Percentiles rank a stretch among this genome's conserved stretches.
Evolutionary conservation across 805 yeast genomes (phyloP).

Genomic region (Yamadazyma kitorensis): DNA sequence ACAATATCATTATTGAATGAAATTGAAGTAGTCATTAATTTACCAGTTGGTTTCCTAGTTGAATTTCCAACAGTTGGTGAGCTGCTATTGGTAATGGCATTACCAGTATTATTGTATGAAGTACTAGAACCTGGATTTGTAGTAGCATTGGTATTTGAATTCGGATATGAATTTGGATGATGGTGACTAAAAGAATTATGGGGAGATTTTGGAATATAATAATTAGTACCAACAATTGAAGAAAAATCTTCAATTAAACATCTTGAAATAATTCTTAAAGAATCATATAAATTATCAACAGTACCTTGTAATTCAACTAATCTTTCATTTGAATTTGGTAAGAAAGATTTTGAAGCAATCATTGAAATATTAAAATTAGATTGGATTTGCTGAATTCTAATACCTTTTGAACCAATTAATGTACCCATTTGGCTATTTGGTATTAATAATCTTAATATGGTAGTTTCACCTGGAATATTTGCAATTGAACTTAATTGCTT

Average conservation of each 20-base stretch:
- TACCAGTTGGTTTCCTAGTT: slow-evolving; percentile 1
- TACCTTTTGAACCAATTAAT: slow-evolving; percentile 81
- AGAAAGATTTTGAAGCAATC: slow-evolving; percentile 82
- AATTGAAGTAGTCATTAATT: slow-evolving; percentile 35
- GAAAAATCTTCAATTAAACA: slow-evolving; percentile 75
- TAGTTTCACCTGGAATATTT: slow-evolving; percentile 48
- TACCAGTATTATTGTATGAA: not conserved
- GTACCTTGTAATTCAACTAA: slow-evolving; percentile 84
- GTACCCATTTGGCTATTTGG: slow-evolving; percentile 89
- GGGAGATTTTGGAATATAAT: slow-evolving; percentile 52
- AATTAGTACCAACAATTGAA: slow-evolving; percentile 59
- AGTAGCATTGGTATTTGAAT: not conserved
- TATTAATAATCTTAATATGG: slow-evolving; percentile 63
- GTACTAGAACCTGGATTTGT: not conserved
- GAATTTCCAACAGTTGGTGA: too few relatives aligned
- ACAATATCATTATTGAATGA: slow-evolving; percentile 78
- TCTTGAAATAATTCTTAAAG: slow-evolving; percentile 58
- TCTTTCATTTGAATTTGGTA: slow-evolving; percentile 80
- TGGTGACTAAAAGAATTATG: slow-evolving; percentile 7
- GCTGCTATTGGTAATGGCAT: not conserved
- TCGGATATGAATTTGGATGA: slow-evolving; percentile 11
- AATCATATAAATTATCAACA: slow-evolving; percentile 56
- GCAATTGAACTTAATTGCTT: slow-evolving; percentile 56
- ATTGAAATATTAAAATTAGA: slow-evolving; percentile 67
- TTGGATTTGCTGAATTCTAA: slow-evolving; percentile 75